Percentiles rank a stretch among this genome's conserved stretches.
Conservation (phyloP, 129 eudicot species). For the Flaveria trinervia region DNA sequence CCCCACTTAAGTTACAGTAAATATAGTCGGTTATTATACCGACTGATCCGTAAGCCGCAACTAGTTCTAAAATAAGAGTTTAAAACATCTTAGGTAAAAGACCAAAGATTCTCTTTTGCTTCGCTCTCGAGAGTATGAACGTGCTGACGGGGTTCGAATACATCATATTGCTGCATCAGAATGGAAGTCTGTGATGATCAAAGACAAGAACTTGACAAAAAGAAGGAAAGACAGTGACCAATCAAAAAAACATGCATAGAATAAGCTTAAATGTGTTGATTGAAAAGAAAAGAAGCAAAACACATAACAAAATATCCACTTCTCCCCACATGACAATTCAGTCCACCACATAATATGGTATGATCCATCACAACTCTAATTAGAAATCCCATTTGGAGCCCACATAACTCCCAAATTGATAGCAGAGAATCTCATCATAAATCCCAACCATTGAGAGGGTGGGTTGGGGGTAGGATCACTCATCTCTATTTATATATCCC, state of each 20-base stretch:
- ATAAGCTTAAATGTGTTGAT: conserved; percentile 23
- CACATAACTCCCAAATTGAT: conserved; percentile 25
- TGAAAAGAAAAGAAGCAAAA: conserved; percentile 28
- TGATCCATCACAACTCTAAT: conserved; percentile 26
- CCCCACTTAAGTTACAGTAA: too few species aligned
- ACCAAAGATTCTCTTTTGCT: background rate
- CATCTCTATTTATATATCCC: conserved; percentile 22
- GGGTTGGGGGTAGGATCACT: conserved; percentile 7
- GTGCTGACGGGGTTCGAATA: background rate
- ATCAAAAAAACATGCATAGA: conserved; percentile 26
- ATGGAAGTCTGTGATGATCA: background rate
- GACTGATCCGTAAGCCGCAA: too few species aligned
- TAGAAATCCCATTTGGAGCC: conserved; percentile 26
- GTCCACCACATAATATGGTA: conserved; percentile 27
- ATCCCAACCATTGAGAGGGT: conserved; percentile 34
- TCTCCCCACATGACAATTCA: conserved; percentile 40
- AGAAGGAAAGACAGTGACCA: conserved; percentile 28
- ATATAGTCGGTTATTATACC: too few species aligned
- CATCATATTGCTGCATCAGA: background rate
- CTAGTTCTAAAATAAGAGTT: too few species aligned
- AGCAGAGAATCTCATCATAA: conserved; percentile 30
- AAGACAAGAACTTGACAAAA: conserved; percentile 29
- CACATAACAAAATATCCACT: conserved; percentile 27
- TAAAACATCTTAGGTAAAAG: too few species aligned
- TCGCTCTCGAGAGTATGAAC: background rate